Base-by-base conservation (phyloP, 2,329 filamentous ascomycete species). In the Claviceps sp. region DNA sequence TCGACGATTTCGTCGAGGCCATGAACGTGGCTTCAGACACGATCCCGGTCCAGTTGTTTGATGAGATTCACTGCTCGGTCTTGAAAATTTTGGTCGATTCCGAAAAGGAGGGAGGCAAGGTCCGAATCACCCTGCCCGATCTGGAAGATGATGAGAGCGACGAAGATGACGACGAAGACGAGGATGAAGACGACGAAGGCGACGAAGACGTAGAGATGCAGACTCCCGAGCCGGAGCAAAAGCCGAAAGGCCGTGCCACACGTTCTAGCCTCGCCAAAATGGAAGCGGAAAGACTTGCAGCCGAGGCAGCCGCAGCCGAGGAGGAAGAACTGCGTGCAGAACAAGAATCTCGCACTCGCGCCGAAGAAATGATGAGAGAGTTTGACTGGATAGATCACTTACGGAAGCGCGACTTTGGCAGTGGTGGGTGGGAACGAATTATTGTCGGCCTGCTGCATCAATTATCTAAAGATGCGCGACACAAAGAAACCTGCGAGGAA, bases 1-100 rank as follows among this genome's bases (percentile, higher is more conserved):
- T 97, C 61, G 93, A 98, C 65, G 93, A 98, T 65, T 97, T 90
- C 61, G 76, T 95, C 4, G 86, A 97, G 64, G 85, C 90, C 0
- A 82, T 98, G 75, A 78, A 83, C 48, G 84, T 90, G 53, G 78
- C 85, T 0, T 89, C 82, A 0, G 78, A 84, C 38, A 81, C 88
- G 22, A 72, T 81, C 1, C 83, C 85, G 7, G 93, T 93, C 50
- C 85, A 96, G 63, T 73, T 98, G 0, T 84, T 96, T 58, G 83
- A 88, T 48, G 93, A 98, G 65, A 80, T 93, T 5, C 91, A 97
- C 66, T 98, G 93, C 65, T 84, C 91, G 0, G 81, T 96, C 3
- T 71, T 98, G 55, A 96, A 95, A 64, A 80, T 89, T 34, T 74
- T 97, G 22, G 87, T 97, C 44, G 82, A 84, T 59, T 77, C 82